These are phyloP conservation scores for Mortierella sp. DNA, from an alignment of 371 early-diverging fungal genomes.

Conservation along the genomic window DNA sequence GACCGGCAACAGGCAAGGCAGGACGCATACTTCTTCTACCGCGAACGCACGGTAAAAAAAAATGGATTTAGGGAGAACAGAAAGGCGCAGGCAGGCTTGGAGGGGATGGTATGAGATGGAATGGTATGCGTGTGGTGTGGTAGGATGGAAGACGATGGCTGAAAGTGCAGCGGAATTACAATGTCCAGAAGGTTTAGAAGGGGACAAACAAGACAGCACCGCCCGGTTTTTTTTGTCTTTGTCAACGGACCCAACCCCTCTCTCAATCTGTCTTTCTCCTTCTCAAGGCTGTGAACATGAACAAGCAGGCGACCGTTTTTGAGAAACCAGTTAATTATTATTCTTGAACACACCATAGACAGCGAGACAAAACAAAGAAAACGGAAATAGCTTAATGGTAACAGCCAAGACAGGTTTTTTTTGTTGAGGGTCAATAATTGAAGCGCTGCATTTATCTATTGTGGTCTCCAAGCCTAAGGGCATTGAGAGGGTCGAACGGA, in stretches of 20 bases:
- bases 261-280: background rate
- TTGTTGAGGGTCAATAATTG: background rate
- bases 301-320: background rate
- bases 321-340: no score
- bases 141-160: background rate
- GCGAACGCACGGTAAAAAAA: background rate
- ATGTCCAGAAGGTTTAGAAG: background rate
- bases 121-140: background rate
- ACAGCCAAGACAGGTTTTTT: background rate
- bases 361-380: no score
- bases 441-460: background rate
- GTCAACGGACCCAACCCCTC: background rate
- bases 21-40: background rate
- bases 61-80: background rate
- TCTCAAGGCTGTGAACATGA: background rate
- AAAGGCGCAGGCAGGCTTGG: background rate
- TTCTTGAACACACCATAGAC: no score
- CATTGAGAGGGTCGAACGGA: background rate
- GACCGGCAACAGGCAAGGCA: no score
- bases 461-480: background rate
- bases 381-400: constrained; percentile 1
- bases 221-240: background rate
- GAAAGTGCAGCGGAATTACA: constrained; percentile 3
- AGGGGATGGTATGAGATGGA: background rate
- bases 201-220: background rate